Conservation (phyloP, 495 filamentous ascomycete species). For the Aspergillus conjunctus region DNA sequence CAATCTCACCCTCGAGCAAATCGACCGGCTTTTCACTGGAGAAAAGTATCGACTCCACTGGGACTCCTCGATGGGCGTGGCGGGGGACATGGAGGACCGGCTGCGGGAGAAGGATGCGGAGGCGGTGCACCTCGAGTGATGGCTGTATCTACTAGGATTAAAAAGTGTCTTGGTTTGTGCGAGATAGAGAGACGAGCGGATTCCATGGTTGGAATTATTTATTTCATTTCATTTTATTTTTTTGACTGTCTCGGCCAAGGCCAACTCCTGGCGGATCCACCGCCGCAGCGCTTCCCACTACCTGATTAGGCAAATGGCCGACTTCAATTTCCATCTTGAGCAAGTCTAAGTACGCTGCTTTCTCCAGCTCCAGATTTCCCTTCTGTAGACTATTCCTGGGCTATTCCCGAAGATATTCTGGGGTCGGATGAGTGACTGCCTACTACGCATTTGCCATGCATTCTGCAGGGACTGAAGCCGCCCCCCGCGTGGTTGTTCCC, state of each 20-base stretch:
- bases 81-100: constrained; percentile 30
- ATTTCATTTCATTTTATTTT: not conserved
- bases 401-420: too few relatives aligned
- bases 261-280: constrained; percentile 9
- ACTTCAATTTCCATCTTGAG: constrained; percentile 17
- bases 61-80: constrained; percentile 37
- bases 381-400: not conserved
- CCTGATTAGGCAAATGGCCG: constrained; percentile 25
- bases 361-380: not conserved
- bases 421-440: too few relatives aligned
- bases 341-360: not conserved
- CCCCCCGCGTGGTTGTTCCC: constrained; percentile 16
- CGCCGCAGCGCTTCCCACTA: constrained; percentile 25
- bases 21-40: constrained; percentile 57
- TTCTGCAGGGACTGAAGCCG: constrained; percentile 7
- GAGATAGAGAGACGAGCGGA: too few relatives aligned
- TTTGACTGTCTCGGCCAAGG: not conserved
- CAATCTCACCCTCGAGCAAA: constrained; percentile 68
- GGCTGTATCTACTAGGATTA: not conserved
- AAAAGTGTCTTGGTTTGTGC: too few relatives aligned
- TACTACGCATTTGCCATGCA: constrained; percentile 2
- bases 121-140: constrained; percentile 35
- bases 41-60: constrained; percentile 50
- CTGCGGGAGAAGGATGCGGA: constrained; percentile 29
- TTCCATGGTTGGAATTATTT: too few relatives aligned